Evolutionary conservation across 1,284 basidiomycete species (phyloP), one percentile per base, ranked within the genome.

Genomic region (Microbotryum intermedium): DNA sequence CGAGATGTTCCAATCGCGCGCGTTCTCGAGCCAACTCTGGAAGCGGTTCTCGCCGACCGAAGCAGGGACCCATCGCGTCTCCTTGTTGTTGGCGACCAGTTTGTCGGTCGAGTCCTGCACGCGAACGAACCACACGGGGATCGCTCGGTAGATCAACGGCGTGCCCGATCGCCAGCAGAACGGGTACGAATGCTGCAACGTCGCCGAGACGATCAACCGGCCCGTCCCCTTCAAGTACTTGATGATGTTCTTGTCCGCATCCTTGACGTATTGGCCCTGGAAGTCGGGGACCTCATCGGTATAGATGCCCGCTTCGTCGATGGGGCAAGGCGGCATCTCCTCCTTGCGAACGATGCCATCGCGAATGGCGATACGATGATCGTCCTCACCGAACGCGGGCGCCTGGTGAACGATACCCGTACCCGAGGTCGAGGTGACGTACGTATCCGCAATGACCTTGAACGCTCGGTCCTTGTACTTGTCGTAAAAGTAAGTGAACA

Each of bases 381-480:
- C 95, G 71, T 99, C 95, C 72, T 97, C 95, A 80, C 95, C 95
- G 72, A 97, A 98, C 0, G 89, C 93, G 2, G 95, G 95, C 1
- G 95, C 92, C 78, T 99, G 95, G 75, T 98, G 95, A 53, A 99
- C 95, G 71, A 98, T 94, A 74, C 94, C 94, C 44, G 95, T 99
- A 76, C 95, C 94, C 59, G 93, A 90, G 16, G 84, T 82, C 68
- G 86, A 88, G 2, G 91, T 97, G 55, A 99, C 94, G 73, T 99
- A 99, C 1, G 84, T 86, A 74, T 98, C 95, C 29, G 83, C 81
- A 8, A 98, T 75, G 20, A 98, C 90, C 59, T 87, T 79, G 81
- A 97, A 98, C 0, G 90, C 94, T 67, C 83, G 84, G 74, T 92
- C 90, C 74, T 90, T 87, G 74, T 84, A 98, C 87, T 94, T 83